Percentiles rank a stretch among this genome's conserved stretches.
phyloP scores from a whole-genome alignment of 176 grass and related monocot species.

The Poa annua region DNA sequence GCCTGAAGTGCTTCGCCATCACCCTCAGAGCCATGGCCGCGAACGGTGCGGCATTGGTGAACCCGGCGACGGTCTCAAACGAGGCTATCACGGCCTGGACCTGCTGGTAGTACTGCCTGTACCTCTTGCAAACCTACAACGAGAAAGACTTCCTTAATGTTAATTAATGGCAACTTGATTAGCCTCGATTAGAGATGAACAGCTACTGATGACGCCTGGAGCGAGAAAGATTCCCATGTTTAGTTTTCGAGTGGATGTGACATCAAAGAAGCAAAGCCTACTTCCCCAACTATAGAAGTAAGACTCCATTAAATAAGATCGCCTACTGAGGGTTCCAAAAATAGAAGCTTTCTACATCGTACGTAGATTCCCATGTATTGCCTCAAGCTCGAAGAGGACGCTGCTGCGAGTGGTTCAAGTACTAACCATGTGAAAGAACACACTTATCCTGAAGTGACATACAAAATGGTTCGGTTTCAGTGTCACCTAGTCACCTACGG shows the following conservation, averaged over 20 bases:
- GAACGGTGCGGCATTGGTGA: slow-evolving; percentile 74
- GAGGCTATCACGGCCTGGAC: slow-evolving; percentile 77
- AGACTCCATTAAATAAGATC: slow-evolving; percentile 44
- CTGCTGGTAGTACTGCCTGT: slow-evolving; percentile 87
- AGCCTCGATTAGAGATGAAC: neutral
- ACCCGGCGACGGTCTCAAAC: slow-evolving; percentile 75
- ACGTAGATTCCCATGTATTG: slow-evolving; percentile 37
- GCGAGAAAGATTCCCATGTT: slow-evolving; percentile 22
- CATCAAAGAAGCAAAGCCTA: slow-evolving; percentile 49
- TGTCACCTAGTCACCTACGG: neutral
- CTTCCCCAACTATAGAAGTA: slow-evolving; percentile 46
- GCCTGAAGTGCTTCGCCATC: slow-evolving; percentile 87
- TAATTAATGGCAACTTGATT: neutral
- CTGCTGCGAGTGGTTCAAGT: neutral
- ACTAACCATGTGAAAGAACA: neutral
- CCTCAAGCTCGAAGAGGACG: neutral
- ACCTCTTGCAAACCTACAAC: slow-evolving; percentile 73
- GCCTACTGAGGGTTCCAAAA: slow-evolving; percentile 32
- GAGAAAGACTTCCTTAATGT: neutral
- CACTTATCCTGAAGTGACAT: slow-evolving; percentile 8
- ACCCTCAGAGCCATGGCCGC: slow-evolving; percentile 60
- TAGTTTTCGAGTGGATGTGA: slow-evolving; percentile 51
- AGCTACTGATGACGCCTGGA: neutral
- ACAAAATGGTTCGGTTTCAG: neutral
- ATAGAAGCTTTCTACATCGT: slow-evolving; percentile 49